A percentile compares a stretch with the other conserved stretches of the same genome.
Conservation (phyloP, 2,329 filamentous ascomycete species). For the Penicillium sp. region DNA sequence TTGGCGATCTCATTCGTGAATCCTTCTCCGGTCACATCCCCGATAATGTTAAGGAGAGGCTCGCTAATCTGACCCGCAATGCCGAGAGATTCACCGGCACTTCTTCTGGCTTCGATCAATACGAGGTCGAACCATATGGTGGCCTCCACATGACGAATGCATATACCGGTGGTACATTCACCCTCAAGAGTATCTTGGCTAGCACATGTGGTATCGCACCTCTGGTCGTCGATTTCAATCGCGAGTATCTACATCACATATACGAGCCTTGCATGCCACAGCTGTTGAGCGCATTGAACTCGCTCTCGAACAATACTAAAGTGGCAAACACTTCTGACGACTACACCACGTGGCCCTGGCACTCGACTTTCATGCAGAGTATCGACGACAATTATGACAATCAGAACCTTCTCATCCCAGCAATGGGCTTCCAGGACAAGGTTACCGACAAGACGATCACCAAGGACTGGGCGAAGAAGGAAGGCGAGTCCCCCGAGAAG, state of each 20-base stretch:
- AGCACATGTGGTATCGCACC: slow-evolving; percentile 40
- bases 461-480: slow-evolving; percentile 10
- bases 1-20: slow-evolving; percentile 28
- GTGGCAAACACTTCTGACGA: slow-evolving; percentile 12
- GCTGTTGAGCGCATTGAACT: slow-evolving; percentile 17
- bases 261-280: slow-evolving; percentile 44
- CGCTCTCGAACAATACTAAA: slow-evolving; percentile 6
- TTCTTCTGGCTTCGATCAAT: slow-evolving; percentile 12
- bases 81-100: slow-evolving; percentile 20
- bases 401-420: slow-evolving; percentile 21
- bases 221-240: slow-evolving; percentile 40
- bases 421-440: slow-evolving; percentile 19
- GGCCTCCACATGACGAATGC: slow-evolving; percentile 39
- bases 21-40: slow-evolving; percentile 33
- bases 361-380: slow-evolving; percentile 26
- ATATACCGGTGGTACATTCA: slow-evolving; percentile 40
- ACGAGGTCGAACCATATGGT: slow-evolving; percentile 26
- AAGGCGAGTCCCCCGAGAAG: slow-evolving; percentile 5
- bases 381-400: slow-evolving; percentile 26
- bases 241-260: slow-evolving; percentile 37
- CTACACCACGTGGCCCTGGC: slow-evolving; percentile 23
- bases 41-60: slow-evolving; percentile 20
- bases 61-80: slow-evolving; percentile 23
- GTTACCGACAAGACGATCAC: slow-evolving; percentile 16
- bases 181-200: slow-evolving; percentile 41